Evolutionary conservation across 2,329 filamentous ascomycete genomes (phyloP), one percentile per base, ranked within the genome.

Genomic region (Cladosporium sp.): DNA sequence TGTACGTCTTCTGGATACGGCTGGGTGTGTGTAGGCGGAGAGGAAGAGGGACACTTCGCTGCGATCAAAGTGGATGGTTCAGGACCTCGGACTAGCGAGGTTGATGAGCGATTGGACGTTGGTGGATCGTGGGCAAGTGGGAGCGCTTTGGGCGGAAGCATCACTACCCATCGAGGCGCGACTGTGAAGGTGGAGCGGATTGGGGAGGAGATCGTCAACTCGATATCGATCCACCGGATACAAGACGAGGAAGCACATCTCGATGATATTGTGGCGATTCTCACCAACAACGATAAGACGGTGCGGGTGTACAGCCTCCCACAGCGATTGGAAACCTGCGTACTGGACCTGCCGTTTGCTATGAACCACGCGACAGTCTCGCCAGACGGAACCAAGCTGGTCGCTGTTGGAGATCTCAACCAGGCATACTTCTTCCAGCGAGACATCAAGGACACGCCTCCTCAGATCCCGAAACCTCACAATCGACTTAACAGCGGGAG

Each of bases 321-420:
- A 32, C 86, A 89, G 62, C 86, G 88, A 15, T 83, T 90, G 67
- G 83, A 90, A 41, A 80, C 96, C 26, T 88, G 91, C 64, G 85
- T 88, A 52, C 81, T 97, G 63, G 84, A 86, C 4, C 90, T 96
- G 70, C 90, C 91, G 5, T 91, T 94, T 75, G 91, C 89, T 70
- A 94, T 98, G 81, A 99, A 99, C 74, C 92, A 96, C 74, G 92
- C 93, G 38, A 87, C 93, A n/a, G 89, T 99, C 62, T 97, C 94
- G 7, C 95, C 94, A 0, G 91, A 97, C 75, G 94, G 93, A 0
- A 86, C 85, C 24, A 80, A 94, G 12, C 83, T 98, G 24, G 85
- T 93, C 6, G 92, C 93, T 1, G 91, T 98, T 52, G 91, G 94
- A 49, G 95, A 99, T 75, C 90, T 93, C 72, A 90, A 92, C 0